Evolutionary conservation across 2,329 filamentous ascomycete genomes (phyloP), one percentile per base, ranked within the genome.

Genomic region (Ophiostoma quercus): DNA sequence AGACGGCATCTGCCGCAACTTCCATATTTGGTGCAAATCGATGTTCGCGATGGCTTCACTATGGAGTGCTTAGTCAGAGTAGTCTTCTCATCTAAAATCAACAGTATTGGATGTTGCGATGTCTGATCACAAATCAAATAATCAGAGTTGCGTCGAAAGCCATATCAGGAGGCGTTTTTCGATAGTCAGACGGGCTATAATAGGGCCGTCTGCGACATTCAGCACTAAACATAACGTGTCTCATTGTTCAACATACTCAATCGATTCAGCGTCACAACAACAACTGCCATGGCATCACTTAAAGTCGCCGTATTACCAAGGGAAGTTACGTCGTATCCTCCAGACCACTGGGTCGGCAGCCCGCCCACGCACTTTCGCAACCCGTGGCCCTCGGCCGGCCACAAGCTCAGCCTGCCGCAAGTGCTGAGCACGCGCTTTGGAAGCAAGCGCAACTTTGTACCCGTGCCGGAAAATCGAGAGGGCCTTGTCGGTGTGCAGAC

Each of bases 381-480:
- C 51, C 51, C 51, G 12, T 57, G 51, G 51, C 51, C 51, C 22
- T 57, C n/a, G 51, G 51, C 51, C 51, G 51, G 51, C 51, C 51
- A 57, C n/a, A 25, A 25, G 11, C 9, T 25, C 22, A 9, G n/a
- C 51, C 22, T 57, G 3, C n/a, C n/a, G 1, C 51, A 57, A 9
- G 51, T 12, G 8, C 51, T 57, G 51, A 57, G 22, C 22, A 57
- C 22, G 51, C 51, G 51, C 11, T 57, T 57, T 25, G 51, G 51
- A 5, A 29, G 22, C n/a, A 29, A 57, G 22, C 51, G 51, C 3
- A 57, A 22, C n/a, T 25, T 57, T 29, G 51, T 57, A 7, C 51
- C 51, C 2, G 51, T 57, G 22, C 51, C 51, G 8, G 11, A 8
- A 4, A n/a, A 57, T 25, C 51, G n/a, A 9, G 22, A 9, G 7